Base-by-base conservation (phyloP, 768 basidiomycete genomes). In the Suillus lakei region DNA sequence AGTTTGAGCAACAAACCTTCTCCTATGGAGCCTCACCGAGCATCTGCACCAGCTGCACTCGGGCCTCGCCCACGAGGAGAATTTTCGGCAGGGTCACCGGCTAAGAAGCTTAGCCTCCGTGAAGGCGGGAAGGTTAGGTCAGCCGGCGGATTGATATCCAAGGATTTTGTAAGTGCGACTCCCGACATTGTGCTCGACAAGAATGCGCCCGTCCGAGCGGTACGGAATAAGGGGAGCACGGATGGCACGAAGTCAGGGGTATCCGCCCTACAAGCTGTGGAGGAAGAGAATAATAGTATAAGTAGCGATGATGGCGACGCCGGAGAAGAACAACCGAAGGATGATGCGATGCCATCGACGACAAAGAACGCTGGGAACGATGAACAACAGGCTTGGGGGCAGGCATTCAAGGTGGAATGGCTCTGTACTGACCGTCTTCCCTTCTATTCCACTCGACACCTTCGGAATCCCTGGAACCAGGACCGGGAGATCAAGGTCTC, bases 381-480 rank as follows among this genome's bases (percentile, higher is more conserved):
- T 43, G 64, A 66, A 75, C 28, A 76, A 75, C 64, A 61, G 18
- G 81, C 77, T 21, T 93, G 92, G 93, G 93, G 92, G 16, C 85
- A 89, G 60, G 82, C 91, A 5, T 98, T 98, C 84, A 83, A 84
- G 66, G 79, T 98, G 30, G 84, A 95, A 69, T 98, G 96, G 96
- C 68, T 96, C 53, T 86, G 84, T 68, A 91, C 88, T 0, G 79
- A 85, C 15, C 82, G 84, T 3, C 74, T 98, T 3, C 88, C 93
- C 0, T 98, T 98, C 77, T 78, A 82, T 67, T 86, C 86, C 53
- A 91, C 91, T 39, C 85, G 89, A 32, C 91, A 95, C 73, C 76
- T 98, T 60, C 88, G 93, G 48, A 99, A 98, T 73, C 90, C 91
- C 3, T 98, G 96, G 95, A 98, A 98, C 70, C 87, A 93, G 68